Base-by-base conservation (phyloP, 2,329 filamentous ascomycete species). In the Ceratocystis eucalypticola region DNA sequence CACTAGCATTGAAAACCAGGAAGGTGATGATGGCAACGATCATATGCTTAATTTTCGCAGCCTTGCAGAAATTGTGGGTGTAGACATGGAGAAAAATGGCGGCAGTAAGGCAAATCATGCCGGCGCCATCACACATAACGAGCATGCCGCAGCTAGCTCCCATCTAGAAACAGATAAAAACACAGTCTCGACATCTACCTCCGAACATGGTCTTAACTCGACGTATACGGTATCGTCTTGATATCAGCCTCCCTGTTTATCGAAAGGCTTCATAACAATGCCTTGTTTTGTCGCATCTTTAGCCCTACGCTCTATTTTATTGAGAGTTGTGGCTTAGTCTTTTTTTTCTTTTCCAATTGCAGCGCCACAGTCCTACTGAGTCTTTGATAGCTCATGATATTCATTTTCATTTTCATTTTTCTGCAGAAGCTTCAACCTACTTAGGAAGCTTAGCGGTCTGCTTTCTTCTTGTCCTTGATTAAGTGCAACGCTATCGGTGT, bases 11-110 rank as follows among this genome's bases (percentile, higher is more conserved):
- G 78, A 76, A 8, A 77, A 74, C 17, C 76, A 76, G 65, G 78
- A 78, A 12, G 81, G 84, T 28, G 75, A 78, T 5, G 81, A 82
- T 28, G 77, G 80, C 3, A 79, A 80, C 15, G 92, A 96, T 73
- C 84, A 91, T 2, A 85, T 96, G 83, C 94, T 96, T 76, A 96
- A 96, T 74, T 96, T 96, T 73, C 82, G 86, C 66, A 96, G 91
- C 70, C 77, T 97, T 25, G 89, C 90, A 1, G 89, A 90, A 69
- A 89, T 95, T 74, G 89, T 96, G 37, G 89, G 87, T 0, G 84
- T 84, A 6, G 79, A 82, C 61, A 76, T 84, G 44, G 66, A 65
- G 22, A 68, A 61, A 7, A 61, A 61, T 2, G 41, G 22, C 15
- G 46, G 22, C 10, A 45, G 66, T 20, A 65, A 68, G 64, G 30